Evolutionary conservation across 352 stramenopile genomes (phyloP), one percentile per base, ranked within the genome.

Genomic region (Pythium grandisporangium): DNA sequence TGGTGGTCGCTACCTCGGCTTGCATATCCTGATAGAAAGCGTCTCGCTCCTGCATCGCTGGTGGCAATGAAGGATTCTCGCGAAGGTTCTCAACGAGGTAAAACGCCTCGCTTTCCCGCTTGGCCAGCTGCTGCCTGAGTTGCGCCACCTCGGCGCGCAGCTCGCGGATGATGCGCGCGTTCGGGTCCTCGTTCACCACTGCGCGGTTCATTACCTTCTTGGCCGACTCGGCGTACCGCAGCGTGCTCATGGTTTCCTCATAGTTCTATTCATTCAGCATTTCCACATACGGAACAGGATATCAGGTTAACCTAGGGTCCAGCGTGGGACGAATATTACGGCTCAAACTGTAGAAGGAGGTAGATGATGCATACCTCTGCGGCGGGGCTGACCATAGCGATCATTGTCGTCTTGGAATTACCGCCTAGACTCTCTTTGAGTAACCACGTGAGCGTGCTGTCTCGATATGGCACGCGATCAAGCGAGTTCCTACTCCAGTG

Each of bases 321-420:
- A 5, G 6, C 8, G 20, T 17, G 17, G 12, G 20, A 13, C 38
- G 12, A 4, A 30, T 41, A 8, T 29, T n/a, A n/a, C n/a, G n/a
- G n/a, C n/a, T n/a, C n/a, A n/a, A n/a, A n/a, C n/a, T n/a, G n/a
- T n/a, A n/a, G n/a, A n/a, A n/a, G n/a, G n/a, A n/a, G n/a, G n/a
- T n/a, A n/a, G n/a, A n/a, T n/a, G n/a, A n/a, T n/a, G n/a, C n/a
- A 49, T 3, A 86, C 73, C 23, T 88, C 74, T 12, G 73, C 75
- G 0, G 79, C 69, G 0, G 79, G 79, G 16, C 74, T 87, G 30
- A 89, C 65, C 77, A 90, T 90, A 1, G 79, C 74, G 34, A 93
- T 70, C 77, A 93, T 93, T n/a, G 79, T 93, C 19, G 77, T 93
- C 77, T 90, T 93, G 4, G 76, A 70, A 20, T 93, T 93, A 20